phyloP scores from a whole-genome alignment of 1,139 yeast species.

The Meyerozyma guilliermondii region DNA sequence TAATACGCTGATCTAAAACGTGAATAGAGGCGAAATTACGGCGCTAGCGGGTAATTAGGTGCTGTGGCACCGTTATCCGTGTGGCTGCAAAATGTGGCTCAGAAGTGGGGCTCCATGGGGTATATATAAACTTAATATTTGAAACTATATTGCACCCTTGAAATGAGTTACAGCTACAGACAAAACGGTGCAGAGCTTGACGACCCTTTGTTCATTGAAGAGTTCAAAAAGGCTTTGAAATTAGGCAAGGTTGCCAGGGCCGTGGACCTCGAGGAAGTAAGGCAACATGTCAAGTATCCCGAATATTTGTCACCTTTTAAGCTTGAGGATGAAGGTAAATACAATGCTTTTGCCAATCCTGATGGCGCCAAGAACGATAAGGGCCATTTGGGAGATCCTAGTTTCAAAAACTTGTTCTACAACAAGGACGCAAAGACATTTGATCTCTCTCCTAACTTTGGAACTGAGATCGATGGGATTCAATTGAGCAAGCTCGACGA shows the following conservation, averaged over 20 bases:
- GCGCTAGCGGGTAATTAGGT: not conserved
- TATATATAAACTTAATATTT: too few relatives aligned
- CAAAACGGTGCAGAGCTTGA: not conserved
- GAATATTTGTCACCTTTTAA: slow-evolving; percentile 16
- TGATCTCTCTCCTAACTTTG: slow-evolving; percentile 28
- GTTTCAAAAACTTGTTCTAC: slow-evolving; percentile 23
- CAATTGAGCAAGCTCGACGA: slow-evolving; percentile 28
- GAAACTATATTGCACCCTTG: not conserved
- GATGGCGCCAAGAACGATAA: slow-evolving; percentile 20
- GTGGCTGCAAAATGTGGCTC: slow-evolving; percentile 1
- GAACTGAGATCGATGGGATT: slow-evolving; percentile 27
- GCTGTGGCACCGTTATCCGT: not conserved
- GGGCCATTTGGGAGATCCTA: slow-evolving; percentile 25
- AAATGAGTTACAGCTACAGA: not conserved
- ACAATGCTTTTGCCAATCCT: slow-evolving; percentile 15
- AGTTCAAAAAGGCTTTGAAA: not conserved
- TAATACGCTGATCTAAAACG: too few relatives aligned
- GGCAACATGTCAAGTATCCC: slow-evolving; percentile 17
- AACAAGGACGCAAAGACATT: slow-evolving; percentile 11
- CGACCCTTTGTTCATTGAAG: not conserved
- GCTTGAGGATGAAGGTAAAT: slow-evolving; percentile 17
- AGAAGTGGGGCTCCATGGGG: too few relatives aligned
- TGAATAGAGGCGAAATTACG: too few relatives aligned
- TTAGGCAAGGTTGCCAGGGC: not conserved
- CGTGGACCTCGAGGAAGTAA: slow-evolving; percentile 9